Evolutionary conservation across 441 rosid species (phyloP), one percentile per base, ranked within the genome.

Genomic region (Euphorbia celastroides): DNA sequence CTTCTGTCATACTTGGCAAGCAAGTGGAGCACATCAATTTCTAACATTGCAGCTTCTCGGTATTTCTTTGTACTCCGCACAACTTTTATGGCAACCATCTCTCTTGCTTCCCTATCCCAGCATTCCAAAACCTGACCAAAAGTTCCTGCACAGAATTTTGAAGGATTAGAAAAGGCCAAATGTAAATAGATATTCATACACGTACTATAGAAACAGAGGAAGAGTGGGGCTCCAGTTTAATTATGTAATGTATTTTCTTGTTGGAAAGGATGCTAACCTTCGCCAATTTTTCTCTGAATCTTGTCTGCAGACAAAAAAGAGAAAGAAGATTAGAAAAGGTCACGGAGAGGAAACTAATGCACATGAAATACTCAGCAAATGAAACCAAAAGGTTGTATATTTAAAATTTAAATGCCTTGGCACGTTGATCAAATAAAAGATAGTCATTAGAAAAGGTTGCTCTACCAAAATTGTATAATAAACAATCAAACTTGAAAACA

Each of bases 121-220:
- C 92, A 87, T 72, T 87, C 89, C 77, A 87, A 66, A 63, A 87
- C 89, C 79, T 80, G 88, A 62, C 92, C 89, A 67, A 87, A 87
- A 42, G 89, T 84, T 20, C 92, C 92, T 87, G 78, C 63, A 32
- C 27, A 52, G 65, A 41, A 46, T 22, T 52, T 52, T 42, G 52
- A 69, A 23, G 2, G 34, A 55, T 41, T 23, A 7, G 65, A 31
- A 67, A 44, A 42, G n/a, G 54, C 58, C 17, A 71, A 20, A 48
- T n/a, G 64, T 41, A 27, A 20, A 13, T n/a, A 14, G 6, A 4
- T 44, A 34, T 28, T 19, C 41, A 30, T 20, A 8, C 27, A 57
- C 22, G 32, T 5, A 2, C 26, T n/a, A n/a, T 3, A 13, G 1
- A 20, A 23, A 20, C 57, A 55, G 57, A 68, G 65, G 46, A 52